Conservation (phyloP, 2,329 filamentous ascomycete species). For the Monosporascus sp. region DNA sequence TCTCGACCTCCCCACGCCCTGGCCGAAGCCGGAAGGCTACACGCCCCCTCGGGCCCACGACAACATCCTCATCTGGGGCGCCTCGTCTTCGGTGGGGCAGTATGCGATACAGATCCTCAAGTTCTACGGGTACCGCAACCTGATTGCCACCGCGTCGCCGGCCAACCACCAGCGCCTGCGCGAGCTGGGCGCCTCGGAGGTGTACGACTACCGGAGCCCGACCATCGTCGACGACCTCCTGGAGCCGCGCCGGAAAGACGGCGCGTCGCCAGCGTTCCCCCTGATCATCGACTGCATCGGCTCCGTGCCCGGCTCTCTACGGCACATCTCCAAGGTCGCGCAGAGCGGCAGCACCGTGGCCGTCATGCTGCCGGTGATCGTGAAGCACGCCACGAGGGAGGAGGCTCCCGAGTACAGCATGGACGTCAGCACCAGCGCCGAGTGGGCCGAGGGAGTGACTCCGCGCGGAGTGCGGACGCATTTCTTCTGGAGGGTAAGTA, state of each 20-base stretch:
- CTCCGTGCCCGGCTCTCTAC: conserved; percentile 39
- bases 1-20: conserved; percentile 48
- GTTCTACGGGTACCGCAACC: conserved; percentile 45
- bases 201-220: conserved; percentile 41
- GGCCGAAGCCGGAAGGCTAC: conserved; percentile 44
- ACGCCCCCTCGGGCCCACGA: conserved; percentile 29
- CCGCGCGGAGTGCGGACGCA: conserved; percentile 50
- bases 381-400: conserved; percentile 43
- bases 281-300: conserved; percentile 53
- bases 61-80: conserved; percentile 47
- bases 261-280: conserved; percentile 27
- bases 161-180: conserved; percentile 39
- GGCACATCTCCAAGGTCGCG: conserved; percentile 45
- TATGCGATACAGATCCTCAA: conserved; percentile 44
- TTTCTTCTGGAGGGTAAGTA: conserved; percentile 43
- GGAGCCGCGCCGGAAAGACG: conserved; percentile 11
- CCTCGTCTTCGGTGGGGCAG: conserved; percentile 45
- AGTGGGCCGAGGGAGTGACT: conserved; percentile 49
- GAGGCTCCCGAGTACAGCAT: conserved; percentile 48
- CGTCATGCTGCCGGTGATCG: conserved; percentile 54
- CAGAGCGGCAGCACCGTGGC: conserved; percentile 46
- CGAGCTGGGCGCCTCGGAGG: conserved; percentile 36
- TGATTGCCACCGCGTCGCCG: conserved; percentile 43
- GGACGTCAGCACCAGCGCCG: conserved; percentile 37
- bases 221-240: conserved; percentile 29